Evolutionary conservation across 2,329 filamentous ascomycete genomes (phyloP), one percentile per base, ranked within the genome.

Genomic region (Parastagonospora nodorum): DNA sequence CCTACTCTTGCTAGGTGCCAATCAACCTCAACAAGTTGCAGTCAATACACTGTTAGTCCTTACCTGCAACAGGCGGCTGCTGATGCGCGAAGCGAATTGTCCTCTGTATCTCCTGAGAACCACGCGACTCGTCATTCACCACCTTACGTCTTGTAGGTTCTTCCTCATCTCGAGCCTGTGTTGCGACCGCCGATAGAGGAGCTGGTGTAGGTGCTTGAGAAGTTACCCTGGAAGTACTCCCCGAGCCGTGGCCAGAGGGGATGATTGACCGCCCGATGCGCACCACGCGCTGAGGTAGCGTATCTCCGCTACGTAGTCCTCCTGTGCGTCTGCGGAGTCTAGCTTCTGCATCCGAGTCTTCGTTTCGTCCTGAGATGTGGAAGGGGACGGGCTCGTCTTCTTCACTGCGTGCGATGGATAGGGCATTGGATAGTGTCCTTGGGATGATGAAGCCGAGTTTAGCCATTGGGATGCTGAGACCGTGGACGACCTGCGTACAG

Each of bases 391-490:
- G 61, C 7, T 70, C 58, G 14, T 57, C 54, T 5, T 63, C 54
- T 8, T 40, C 49, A 10, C 48, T 53, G 8, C 53, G 48, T 7
- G 57, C 52, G 6, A 62, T 49, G 2, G 67, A 73, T 1, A 73
- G 46, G 24, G 77, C 80, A 28, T 75, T 75, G 5, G 84, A 86
- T 15, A 90, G 70, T 0, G 85, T 88, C 24, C 84, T 77, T 0
- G 87, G 87, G 0, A 89, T 77, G 51, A 86, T 83, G 59, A 79
- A 69, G 1, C 79, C 77, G 45, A 90, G 74, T 66, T 89, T 90
- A 0, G 84, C 87, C 2, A 94, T 71, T 0, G 92, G 91, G 11
- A 96, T 90, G 42, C 86, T 91, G 1, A 96, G 78, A 6, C 91
- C 90, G 61, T 96, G 91, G 3, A 94, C 87, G 35, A 92, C 76